Conservation (phyloP, 139 green algal species). For the Eudorina sp. region DNA sequence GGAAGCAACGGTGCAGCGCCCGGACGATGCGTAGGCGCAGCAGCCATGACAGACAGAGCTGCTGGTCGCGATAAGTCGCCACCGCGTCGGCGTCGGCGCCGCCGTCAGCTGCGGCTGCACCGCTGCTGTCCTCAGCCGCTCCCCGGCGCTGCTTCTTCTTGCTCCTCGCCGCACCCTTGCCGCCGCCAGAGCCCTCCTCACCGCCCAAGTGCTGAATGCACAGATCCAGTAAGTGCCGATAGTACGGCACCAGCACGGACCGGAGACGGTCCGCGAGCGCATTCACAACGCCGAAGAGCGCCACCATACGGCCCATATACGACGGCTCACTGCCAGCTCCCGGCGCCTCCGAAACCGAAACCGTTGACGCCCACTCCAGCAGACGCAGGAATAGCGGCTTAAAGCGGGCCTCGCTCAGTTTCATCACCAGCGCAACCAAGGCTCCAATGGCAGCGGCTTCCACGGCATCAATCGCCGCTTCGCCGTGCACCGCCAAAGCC, state of each 20-base stretch:
- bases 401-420: constrained; percentile 91
- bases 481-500: constrained; percentile 20
- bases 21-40: constrained; percentile 73
- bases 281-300: constrained; percentile 71
- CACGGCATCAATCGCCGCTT: constrained; percentile 41
- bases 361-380: constrained; percentile 82
- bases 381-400: constrained; percentile 93
- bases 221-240: constrained; percentile 73
- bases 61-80: background rate
- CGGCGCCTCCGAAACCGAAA: constrained; percentile 6
- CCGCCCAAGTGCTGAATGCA: constrained; percentile 66
- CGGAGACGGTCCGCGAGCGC: constrained; percentile 80
- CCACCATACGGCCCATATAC: constrained; percentile 53
- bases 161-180: background rate
- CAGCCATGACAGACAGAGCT: constrained; percentile 60
- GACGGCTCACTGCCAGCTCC: background rate
- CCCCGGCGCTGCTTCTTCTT: constrained; percentile 71
- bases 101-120: too few species aligned
- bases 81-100: too few species aligned
- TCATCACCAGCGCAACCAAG: constrained; percentile 86
- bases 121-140: background rate
- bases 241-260: constrained; percentile 92
- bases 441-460: constrained; percentile 71
- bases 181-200: background rate
- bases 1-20: constrained; percentile 85